Conservation (phyloP, 2,329 filamentous ascomycete species). For the Gaeumannomyces tritici region DNA sequence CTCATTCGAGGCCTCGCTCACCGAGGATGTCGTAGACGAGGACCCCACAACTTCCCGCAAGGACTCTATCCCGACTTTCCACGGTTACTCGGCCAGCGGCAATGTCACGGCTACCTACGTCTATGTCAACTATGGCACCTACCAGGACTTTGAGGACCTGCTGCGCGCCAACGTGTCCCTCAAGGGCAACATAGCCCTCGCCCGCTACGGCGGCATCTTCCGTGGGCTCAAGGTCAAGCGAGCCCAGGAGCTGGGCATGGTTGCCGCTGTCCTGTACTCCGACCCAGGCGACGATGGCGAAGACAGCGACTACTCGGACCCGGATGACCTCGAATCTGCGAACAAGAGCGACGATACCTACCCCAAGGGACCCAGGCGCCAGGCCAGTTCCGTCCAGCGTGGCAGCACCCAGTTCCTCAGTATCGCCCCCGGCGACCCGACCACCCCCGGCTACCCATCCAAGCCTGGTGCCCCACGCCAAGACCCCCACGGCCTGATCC, state of each 20-base stretch:
- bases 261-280: slow-evolving; percentile 75
- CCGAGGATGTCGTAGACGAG: slow-evolving; percentile 76
- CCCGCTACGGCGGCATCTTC: slow-evolving; percentile 79
- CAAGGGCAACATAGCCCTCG: slow-evolving; percentile 77
- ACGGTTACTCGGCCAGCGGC: slow-evolving; percentile 86
- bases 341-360: slow-evolving; percentile 72
- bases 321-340: too few species aligned
- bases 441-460: slow-evolving; percentile 87
- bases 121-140: slow-evolving; percentile 87
- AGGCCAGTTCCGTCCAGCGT: slow-evolving; percentile 82
- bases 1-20: slow-evolving; percentile 68
- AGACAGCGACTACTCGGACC: slow-evolving; percentile 47
- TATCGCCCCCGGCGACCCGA: slow-evolving; percentile 63
- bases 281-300: slow-evolving; percentile 86
- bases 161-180: slow-evolving; percentile 64
- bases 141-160: slow-evolving; percentile 75
- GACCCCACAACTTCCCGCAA: slow-evolving; percentile 67
- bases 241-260: slow-evolving; percentile 81
- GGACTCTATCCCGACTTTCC: slow-evolving; percentile 78
- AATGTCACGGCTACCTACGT: slow-evolving; percentile 85
- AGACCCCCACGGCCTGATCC: slow-evolving; percentile 59
- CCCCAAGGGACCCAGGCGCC: slow-evolving; percentile 75
- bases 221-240: slow-evolving; percentile 87
- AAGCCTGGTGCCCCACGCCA: slow-evolving; percentile 77
- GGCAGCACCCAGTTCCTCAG: slow-evolving; percentile 79